Conservation (phyloP, 2,329 filamentous ascomycete genomes). For the Corinectria fuckeliana region DNA sequence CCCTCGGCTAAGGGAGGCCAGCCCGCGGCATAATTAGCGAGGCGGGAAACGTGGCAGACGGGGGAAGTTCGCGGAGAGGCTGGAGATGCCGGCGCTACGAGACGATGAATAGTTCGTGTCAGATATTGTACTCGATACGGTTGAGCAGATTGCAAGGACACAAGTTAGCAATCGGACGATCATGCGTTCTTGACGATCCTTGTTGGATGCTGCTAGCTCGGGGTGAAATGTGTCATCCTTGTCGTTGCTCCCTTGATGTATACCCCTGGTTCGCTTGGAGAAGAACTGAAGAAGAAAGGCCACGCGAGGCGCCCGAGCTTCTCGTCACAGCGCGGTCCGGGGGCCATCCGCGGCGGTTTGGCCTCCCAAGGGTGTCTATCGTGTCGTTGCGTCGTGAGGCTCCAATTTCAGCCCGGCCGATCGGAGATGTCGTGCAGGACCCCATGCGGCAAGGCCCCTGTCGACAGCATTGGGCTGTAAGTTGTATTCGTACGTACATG, state of each 20-base stretch:
- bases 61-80: constrained; percentile 17
- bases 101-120: constrained; percentile 35
- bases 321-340: background rate
- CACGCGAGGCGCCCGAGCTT: constrained; percentile 21
- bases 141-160: constrained; percentile 17
- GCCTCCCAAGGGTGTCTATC: constrained; percentile 1
- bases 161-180: constrained; percentile 23
- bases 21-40: constrained; percentile 12
- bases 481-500: background rate
- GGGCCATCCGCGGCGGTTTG: constrained; percentile 8
- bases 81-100: constrained; percentile 28
- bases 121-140: constrained; percentile 22
- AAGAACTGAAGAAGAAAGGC: too few relatives aligned
- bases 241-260: background rate
- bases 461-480: background rate
- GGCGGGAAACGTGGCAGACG: constrained; percentile 12
- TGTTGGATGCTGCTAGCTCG: background rate
- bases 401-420: constrained; percentile 31
- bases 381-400: constrained; percentile 26
- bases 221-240: background rate
- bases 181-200: constrained; percentile 16
- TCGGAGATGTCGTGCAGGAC: constrained; percentile 38
- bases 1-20: background rate
- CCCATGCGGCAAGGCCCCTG: constrained; percentile 29
- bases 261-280: constrained; percentile 10